These are phyloP conservation scores for Dryadomyces quercus-mongolicae DNA, from an alignment of 2,329 filamentous ascomycete species.

Conservation along the genomic window DNA sequence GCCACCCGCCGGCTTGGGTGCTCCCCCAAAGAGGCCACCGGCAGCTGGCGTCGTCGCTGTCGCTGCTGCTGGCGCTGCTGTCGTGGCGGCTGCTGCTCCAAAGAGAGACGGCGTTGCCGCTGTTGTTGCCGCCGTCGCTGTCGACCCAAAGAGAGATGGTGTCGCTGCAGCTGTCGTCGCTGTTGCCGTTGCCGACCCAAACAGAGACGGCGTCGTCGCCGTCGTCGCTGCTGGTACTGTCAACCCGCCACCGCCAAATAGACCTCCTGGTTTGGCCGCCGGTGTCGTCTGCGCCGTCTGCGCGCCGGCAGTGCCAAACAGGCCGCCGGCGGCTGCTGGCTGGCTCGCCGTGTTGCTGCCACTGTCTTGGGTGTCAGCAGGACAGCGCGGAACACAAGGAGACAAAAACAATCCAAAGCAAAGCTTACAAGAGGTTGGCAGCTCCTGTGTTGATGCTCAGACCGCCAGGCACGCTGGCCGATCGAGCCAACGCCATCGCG, in stretches of 20 bases:
- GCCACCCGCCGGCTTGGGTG: neutral
- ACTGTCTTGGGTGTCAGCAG: slow-evolving; percentile 5
- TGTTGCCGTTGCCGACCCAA: neutral
- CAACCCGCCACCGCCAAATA: slow-evolving; percentile 8
- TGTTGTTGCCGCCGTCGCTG: neutral
- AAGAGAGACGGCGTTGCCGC: too few species aligned
- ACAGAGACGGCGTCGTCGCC: neutral
- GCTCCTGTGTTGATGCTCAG: slow-evolving; percentile 52
- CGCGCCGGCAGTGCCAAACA: neutral
- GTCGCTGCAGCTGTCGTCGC: neutral
- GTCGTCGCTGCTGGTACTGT: neutral
- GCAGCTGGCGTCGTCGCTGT: slow-evolving; percentile 15
- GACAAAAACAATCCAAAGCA: neutral
- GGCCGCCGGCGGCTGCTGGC: slow-evolving; percentile 13
- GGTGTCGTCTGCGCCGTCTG: slow-evolving; percentile 6
- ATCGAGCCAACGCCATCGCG: slow-evolving; percentile 39
- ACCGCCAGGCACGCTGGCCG: slow-evolving; percentile 46
- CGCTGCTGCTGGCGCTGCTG: slow-evolving; percentile 16
- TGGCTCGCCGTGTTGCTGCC: slow-evolving; percentile 10
- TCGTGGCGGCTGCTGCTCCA: slow-evolving; percentile 9
- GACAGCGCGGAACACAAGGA: neutral
- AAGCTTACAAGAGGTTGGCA: slow-evolving; percentile 43
- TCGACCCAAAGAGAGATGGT: slow-evolving; percentile 1
- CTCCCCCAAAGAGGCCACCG: slow-evolving; percentile 6
- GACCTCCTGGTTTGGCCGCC: slow-evolving; percentile 3